Conservation (phyloP, 2,329 filamentous ascomycete species). For the Davidsoniella virescens region DNA sequence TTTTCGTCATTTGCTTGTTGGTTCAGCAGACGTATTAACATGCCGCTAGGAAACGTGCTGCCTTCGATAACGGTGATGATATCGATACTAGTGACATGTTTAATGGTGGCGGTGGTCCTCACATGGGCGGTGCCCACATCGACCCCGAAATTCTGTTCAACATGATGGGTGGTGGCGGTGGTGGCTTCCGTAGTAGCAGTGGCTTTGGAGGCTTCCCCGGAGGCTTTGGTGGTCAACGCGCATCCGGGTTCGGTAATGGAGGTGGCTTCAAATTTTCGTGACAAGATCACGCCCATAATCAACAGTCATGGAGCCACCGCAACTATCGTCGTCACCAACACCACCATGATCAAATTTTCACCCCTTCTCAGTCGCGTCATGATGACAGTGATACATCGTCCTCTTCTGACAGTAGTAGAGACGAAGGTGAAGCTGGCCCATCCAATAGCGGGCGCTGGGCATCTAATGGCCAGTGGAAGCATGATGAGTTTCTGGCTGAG, state of each 20-base stretch:
- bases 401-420: neutral
- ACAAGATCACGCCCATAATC: slow-evolving; percentile 3
- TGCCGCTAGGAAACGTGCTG: slow-evolving; percentile 54
- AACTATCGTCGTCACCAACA: neutral
- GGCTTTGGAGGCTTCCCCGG: slow-evolving; percentile 34
- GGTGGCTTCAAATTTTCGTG: slow-evolving; percentile 41
- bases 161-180: slow-evolving; percentile 57
- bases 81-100: slow-evolving; percentile 82
- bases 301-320: neutral
- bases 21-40: slow-evolving; percentile 16
- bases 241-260: slow-evolving; percentile 33
- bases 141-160: slow-evolving; percentile 67
- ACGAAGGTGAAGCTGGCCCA: neutral
- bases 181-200: slow-evolving; percentile 32
- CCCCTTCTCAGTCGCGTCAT: neutral
- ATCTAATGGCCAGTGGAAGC: neutral
- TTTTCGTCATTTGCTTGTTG: slow-evolving; percentile 18
- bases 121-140: slow-evolving; percentile 50
- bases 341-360: neutral
- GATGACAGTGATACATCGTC: neutral
- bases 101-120: slow-evolving; percentile 42
- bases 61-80: slow-evolving; percentile 86
- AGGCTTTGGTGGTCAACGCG: slow-evolving; percentile 24
- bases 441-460: neutral
- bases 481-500: slow-evolving; percentile 2